Conservation (phyloP, 345 rosid genomes). For the Citrus australasica region DNA sequence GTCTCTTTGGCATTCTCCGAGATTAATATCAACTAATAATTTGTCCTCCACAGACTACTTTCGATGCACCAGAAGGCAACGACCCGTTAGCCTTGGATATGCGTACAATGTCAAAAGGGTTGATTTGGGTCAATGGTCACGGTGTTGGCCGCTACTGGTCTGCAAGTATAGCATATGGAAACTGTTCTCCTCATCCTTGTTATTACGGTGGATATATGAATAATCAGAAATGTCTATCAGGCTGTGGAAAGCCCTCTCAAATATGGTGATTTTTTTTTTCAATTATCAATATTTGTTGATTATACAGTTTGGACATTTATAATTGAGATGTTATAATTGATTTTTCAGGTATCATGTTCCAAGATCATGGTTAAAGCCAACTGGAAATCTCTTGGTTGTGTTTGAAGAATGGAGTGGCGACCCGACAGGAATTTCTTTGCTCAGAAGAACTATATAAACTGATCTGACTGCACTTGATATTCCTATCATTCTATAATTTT, state of each 20-base stretch:
- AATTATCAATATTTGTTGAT: background rate
- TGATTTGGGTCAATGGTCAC: constrained; percentile 81
- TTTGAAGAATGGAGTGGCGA: constrained; percentile 94
- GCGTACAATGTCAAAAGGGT: constrained; percentile 77
- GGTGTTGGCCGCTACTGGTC: constrained; percentile 90
- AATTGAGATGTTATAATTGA: no score
- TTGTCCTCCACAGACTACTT: constrained; percentile 48
- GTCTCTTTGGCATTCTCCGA: background rate
- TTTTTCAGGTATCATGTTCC: constrained; percentile 47
- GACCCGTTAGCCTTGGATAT: constrained; percentile 84
- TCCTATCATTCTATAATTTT: background rate
- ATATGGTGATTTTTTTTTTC: constrained; percentile 39
- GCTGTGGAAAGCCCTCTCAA: constrained; percentile 84
- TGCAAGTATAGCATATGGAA: constrained; percentile 58
- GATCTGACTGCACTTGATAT: no score
- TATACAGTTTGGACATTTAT: background rate
- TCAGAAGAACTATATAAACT: constrained; percentile 43
- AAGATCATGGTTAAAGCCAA: constrained; percentile 71
- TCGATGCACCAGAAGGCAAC: constrained; percentile 55
- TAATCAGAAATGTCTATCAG: constrained; percentile 47
- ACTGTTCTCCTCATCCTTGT: constrained; percentile 47
- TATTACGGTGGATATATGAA: constrained; percentile 56
- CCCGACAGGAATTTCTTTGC: constrained; percentile 65
- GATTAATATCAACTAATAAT: background rate
- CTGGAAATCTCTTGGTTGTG: constrained; percentile 65